These are phyloP conservation scores for Ustilago lituana DNA, from an alignment of 1,284 basidiomycete genomes.

Conservation along the genomic window DNA sequence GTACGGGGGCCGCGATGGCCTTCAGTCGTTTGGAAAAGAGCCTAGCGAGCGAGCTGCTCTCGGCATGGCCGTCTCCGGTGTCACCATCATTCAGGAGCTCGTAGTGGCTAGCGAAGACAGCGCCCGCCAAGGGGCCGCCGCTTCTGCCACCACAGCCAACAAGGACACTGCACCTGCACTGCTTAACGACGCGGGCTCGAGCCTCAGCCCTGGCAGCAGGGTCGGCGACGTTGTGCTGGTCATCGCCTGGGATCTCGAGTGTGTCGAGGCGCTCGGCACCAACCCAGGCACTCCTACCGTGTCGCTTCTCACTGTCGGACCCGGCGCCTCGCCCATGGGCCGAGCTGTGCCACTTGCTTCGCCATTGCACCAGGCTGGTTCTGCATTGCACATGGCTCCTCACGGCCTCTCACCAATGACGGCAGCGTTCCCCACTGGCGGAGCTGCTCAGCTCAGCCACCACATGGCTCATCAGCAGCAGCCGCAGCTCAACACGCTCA, in stretches of 20 bases:
- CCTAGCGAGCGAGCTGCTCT: constrained; percentile 65
- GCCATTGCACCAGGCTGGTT: constrained; percentile 34
- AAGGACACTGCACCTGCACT: constrained; percentile 23
- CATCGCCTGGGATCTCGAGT: constrained; percentile 67
- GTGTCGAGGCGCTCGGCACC: constrained; percentile 58
- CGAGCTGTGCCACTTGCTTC: constrained; percentile 32
- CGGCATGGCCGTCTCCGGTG: constrained; percentile 63
- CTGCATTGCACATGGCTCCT: constrained; percentile 18
- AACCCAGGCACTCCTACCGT: constrained; percentile 60
- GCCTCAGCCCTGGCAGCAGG: constrained; percentile 62
- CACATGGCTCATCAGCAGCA: constrained; percentile 22
- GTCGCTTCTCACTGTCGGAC: constrained; percentile 48
- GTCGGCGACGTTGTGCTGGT: constrained; percentile 68
- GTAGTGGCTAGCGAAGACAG: constrained; percentile 60
- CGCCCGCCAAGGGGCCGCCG: constrained; percentile 3
- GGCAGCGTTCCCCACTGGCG: constrained; percentile 24
- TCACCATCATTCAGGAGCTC: constrained; percentile 68
- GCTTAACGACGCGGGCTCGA: constrained; percentile 24
- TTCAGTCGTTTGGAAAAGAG: constrained; percentile 65
- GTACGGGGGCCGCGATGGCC: constrained; percentile 46
- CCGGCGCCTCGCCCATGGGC: constrained; percentile 38
- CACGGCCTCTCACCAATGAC: constrained; percentile 39
- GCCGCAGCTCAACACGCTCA: constrained; percentile 30
- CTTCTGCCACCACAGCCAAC: constrained; percentile 2
- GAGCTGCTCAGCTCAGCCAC: constrained; percentile 9